Evolutionary conservation across 2,329 filamentous ascomycete genomes (phyloP).

Genomic region (Botrytis pseudocinerea): DNA sequence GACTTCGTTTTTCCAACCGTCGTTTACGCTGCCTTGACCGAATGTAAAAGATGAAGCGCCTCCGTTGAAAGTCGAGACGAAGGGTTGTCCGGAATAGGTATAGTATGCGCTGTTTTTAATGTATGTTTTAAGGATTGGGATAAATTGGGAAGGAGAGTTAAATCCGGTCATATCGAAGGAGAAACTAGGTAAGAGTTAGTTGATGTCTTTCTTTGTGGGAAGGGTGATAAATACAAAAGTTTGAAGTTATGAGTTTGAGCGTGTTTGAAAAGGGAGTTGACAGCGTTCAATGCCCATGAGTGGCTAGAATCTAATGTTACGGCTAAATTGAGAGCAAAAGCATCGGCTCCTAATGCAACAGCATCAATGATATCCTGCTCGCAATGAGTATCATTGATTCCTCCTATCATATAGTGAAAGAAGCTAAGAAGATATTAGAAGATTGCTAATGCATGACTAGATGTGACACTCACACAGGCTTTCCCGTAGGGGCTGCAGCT

Average conservation of each 20-base stretch:
- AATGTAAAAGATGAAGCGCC: constrained; percentile 28
- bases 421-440: constrained; percentile 16
- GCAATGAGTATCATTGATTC: constrained; percentile 25
- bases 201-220: no score
- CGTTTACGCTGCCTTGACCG: constrained; percentile 35
- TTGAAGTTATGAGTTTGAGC: constrained; percentile 26
- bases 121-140: constrained; percentile 20
- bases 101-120: constrained; percentile 26
- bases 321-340: constrained; percentile 28
- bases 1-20: constrained; percentile 33
- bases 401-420: constrained; percentile 28
- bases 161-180: constrained; percentile 31
- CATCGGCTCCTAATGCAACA: constrained; percentile 26
- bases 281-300: constrained; percentile 20
- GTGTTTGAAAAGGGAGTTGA: constrained; percentile 24
- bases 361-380: constrained; percentile 28
- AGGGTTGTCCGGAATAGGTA: constrained; percentile 25
- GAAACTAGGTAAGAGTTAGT: constrained; percentile 19
- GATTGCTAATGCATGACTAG: no score
- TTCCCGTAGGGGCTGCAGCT: constrained; percentile 14
- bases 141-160: constrained; percentile 26
- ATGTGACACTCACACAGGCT: constrained; percentile 22
- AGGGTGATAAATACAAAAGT: constrained; percentile 19
- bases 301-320: constrained; percentile 10
- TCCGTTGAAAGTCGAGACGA: constrained; percentile 30